A percentile compares a stretch with the other conserved stretches of the same genome.
Evolutionary conservation across 1,284 basidiomycete genomes (phyloP).

Genomic region (Anthracocystis panici-leucophaei): DNA sequence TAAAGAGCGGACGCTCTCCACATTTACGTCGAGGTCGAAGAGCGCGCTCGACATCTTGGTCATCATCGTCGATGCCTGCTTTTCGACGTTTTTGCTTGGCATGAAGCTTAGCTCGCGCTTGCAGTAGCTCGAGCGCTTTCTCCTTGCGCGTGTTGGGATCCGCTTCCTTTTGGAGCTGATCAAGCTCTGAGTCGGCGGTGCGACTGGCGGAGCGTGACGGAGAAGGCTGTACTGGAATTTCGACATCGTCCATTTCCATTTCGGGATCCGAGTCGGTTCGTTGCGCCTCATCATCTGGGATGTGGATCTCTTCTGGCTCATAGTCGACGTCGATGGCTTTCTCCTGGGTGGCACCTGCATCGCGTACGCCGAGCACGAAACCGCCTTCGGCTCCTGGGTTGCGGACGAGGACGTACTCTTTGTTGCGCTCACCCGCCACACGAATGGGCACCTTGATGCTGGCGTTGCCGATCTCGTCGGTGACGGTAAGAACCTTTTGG

Average conservation of each 20-base stretch:
- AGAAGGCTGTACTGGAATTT: constrained; percentile 40
- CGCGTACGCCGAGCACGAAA: constrained; percentile 89
- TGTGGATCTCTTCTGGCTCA: constrained; percentile 50
- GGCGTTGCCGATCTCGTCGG: constrained; percentile 89
- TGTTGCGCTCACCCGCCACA: constrained; percentile 93
- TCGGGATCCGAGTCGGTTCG: constrained; percentile 43
- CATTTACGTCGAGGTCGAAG: constrained; percentile 23
- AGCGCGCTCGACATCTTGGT: constrained; percentile 25
- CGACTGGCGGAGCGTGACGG: constrained; percentile 14
- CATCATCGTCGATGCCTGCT: constrained; percentile 48
- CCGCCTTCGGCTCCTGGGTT: constrained; percentile 85
- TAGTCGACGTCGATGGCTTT: constrained; percentile 84
- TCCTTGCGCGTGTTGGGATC: constrained; percentile 57
- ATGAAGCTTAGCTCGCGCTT: constrained; percentile 55
- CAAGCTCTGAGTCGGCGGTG: constrained; percentile 50
- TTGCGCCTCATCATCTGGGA: constrained; percentile 43
- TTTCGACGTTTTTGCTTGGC: constrained; percentile 55
- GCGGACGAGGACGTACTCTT: constrained; percentile 91
- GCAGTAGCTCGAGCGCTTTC: constrained; percentile 53
- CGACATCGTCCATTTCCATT: constrained; percentile 64
- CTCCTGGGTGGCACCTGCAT: constrained; percentile 78
- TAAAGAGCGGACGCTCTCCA: constrained; percentile 44
- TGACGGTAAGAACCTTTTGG: constrained; percentile 92
- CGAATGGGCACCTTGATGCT: constrained; percentile 87
- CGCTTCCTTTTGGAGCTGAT: constrained; percentile 40